Conservation (phyloP, 2,329 filamentous ascomycete genomes). For the Colletotrichum lentis region DNA sequence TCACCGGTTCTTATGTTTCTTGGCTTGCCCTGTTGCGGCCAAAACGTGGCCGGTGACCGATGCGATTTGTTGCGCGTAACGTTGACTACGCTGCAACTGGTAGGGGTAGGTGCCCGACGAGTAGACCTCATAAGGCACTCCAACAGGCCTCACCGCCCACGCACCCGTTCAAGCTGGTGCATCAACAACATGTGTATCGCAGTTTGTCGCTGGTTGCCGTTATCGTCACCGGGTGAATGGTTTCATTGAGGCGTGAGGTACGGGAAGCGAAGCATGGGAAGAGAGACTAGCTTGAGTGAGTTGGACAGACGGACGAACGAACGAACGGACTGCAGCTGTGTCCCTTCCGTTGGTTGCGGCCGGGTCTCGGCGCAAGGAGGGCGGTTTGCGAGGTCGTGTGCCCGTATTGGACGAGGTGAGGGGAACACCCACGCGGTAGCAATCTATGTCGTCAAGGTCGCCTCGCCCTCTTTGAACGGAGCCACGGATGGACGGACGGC, state of each 20-base stretch:
- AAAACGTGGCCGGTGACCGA: conserved; percentile 23
- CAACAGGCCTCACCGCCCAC: conserved; percentile 2
- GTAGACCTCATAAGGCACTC: conserved; percentile 2
- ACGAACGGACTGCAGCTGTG: background rate
- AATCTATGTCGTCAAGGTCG: conserved; percentile 26
- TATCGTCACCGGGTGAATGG: conserved; percentile 1
- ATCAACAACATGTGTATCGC: background rate
- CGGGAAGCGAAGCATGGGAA: background rate
- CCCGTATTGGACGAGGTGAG: conserved; percentile 5
- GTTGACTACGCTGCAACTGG: conserved; percentile 15
- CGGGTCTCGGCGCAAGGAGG: conserved; percentile 15
- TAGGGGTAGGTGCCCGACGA: conserved; percentile 20
- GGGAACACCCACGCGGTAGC: conserved; percentile 2
- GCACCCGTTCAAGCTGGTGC: conserved; percentile 4
- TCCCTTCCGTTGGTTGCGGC: background rate
- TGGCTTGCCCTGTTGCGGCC: conserved; percentile 16
- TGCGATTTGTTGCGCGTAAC: conserved; percentile 28
- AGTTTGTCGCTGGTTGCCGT: background rate
- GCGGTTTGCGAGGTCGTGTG: conserved; percentile 15
- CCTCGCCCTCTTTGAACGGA: conserved; percentile 26
- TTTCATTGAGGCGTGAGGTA: background rate
- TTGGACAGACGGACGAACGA: background rate
- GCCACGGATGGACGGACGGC: conserved; percentile 17
- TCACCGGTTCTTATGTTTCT: conserved; percentile 10
- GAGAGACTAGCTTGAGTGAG: background rate